Evolutionary conservation across 495 filamentous ascomycete species (phyloP).

Genomic region (Trichodelitschia bisporula): DNA sequence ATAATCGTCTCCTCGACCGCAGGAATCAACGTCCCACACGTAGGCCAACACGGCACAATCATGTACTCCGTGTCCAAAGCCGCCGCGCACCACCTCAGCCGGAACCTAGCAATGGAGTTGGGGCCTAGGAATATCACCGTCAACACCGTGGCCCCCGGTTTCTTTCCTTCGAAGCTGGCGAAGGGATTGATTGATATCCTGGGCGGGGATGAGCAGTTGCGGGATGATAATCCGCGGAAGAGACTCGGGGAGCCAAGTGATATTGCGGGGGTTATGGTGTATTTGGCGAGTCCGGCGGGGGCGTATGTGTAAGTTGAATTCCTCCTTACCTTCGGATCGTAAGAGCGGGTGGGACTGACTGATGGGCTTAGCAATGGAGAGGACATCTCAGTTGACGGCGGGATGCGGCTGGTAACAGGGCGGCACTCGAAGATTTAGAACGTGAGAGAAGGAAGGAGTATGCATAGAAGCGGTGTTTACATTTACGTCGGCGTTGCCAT

Average conservation of each 20-base stretch:
- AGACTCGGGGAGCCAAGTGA: constrained; percentile 19
- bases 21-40: constrained; percentile 16
- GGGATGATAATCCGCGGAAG: constrained; percentile 13
- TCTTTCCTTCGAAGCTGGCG: constrained; percentile 21
- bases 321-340: not conserved
- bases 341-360: too few relatives aligned
- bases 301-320: constrained; percentile 8
- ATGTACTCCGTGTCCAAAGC: constrained; percentile 22
- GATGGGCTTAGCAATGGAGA: constrained; percentile 9
- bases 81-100: constrained; percentile 18
- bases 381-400: too few relatives aligned
- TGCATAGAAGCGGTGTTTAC: too few relatives aligned
- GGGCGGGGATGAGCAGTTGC: constrained; percentile 13
- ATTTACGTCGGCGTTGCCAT: too few relatives aligned
- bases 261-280: constrained; percentile 19
- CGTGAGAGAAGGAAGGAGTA: too few relatives aligned
- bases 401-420: too few relatives aligned
- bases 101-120: constrained; percentile 19
- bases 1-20: constrained; percentile 17
- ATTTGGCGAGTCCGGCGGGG: constrained; percentile 14
- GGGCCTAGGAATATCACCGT: constrained; percentile 19
- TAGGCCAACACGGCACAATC: constrained; percentile 20
- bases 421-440: too few relatives aligned
- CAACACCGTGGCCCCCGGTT: constrained; percentile 19
- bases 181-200: constrained; percentile 18